Evolutionary conservation across 1,284 basidiomycete genomes (phyloP).

Genomic region (Trichosporon sp.): DNA sequence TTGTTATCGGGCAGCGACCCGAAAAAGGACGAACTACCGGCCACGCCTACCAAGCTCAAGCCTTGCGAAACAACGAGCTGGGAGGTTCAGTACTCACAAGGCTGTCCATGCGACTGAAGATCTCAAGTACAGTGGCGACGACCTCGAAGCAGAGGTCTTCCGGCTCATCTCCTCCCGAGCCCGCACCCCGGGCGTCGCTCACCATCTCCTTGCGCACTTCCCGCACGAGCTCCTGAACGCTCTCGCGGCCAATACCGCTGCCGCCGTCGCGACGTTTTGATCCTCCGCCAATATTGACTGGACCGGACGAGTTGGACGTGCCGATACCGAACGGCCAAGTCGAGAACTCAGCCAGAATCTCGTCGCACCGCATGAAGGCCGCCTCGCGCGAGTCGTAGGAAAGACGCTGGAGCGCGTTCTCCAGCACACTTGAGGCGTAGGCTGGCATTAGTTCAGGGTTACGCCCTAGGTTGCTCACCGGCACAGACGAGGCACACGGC

Average conservation of each 20-base stretch:
- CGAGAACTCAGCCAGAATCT: conserved; percentile 84
- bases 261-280: conserved; percentile 51
- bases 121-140: conserved; percentile 85
- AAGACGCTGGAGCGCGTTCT: conserved; percentile 83
- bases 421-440: conserved; percentile 93
- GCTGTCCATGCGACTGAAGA: conserved; percentile 83
- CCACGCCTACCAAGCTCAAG: neutral
- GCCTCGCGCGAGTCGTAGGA: conserved; percentile 88
- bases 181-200: conserved; percentile 62
- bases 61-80: too few species aligned
- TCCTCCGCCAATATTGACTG: conserved; percentile 50
- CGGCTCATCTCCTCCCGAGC: conserved; percentile 68
- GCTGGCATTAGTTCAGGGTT: conserved; percentile 38
- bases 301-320: conserved; percentile 42
- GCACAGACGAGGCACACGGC: conserved; percentile 82
- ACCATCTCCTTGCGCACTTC: conserved; percentile 75
- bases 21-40: too few species aligned
- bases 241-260: conserved; percentile 61
- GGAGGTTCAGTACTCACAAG: conserved; percentile 59
- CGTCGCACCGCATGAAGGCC: conserved; percentile 87
- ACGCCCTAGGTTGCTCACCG: conserved; percentile 53
- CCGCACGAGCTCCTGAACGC: conserved; percentile 74
- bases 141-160: conserved; percentile 85
- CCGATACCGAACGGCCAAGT: conserved; percentile 79
- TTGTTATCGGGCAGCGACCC: too few species aligned